Evolutionary conservation across 1,284 basidiomycete species (phyloP).

Genomic region (Earliella scabrosa): DNA sequence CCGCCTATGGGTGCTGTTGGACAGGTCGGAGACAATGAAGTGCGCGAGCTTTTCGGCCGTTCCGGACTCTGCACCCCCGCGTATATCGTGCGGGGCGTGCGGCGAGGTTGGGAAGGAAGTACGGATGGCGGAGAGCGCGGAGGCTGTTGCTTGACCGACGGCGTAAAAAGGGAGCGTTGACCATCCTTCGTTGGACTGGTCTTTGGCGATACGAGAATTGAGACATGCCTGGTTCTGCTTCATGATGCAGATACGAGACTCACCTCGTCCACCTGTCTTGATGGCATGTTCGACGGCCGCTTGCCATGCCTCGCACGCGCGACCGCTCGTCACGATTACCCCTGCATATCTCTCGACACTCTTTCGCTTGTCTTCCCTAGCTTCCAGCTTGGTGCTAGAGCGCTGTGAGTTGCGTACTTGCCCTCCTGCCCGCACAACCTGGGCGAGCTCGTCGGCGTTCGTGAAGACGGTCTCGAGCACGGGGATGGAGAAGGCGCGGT

Average conservation of each 20-base stretch:
- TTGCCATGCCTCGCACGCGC: constrained; percentile 72
- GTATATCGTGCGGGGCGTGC: constrained; percentile 45
- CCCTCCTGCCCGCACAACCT: no score
- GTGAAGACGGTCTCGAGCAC: constrained; percentile 66
- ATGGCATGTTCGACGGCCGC: constrained; percentile 8
- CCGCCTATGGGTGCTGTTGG: constrained; percentile 22
- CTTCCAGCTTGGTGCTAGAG: no score
- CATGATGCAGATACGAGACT: no score
- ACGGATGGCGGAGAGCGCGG: constrained; percentile 45
- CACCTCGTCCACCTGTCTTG: background rate
- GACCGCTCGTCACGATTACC: constrained; percentile 74
- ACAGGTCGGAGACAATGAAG: constrained; percentile 59
- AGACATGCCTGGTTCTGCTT: background rate
- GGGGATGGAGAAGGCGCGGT: constrained; percentile 58
- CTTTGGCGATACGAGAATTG: no score
- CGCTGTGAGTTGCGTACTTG: background rate
- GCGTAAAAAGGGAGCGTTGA: constrained; percentile 67
- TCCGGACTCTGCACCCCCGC: constrained; percentile 61
- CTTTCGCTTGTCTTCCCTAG: no score
- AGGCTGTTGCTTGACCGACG: constrained; percentile 68
- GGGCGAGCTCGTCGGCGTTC: constrained; percentile 50
- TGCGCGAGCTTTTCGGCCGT: constrained; percentile 67
- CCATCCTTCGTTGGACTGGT: background rate
- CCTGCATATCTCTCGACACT: constrained; percentile 45
- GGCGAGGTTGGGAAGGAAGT: constrained; percentile 33